Evolutionary conservation across 345 rosid genomes (phyloP).

Genomic region (Eucalyptus sp.): DNA sequence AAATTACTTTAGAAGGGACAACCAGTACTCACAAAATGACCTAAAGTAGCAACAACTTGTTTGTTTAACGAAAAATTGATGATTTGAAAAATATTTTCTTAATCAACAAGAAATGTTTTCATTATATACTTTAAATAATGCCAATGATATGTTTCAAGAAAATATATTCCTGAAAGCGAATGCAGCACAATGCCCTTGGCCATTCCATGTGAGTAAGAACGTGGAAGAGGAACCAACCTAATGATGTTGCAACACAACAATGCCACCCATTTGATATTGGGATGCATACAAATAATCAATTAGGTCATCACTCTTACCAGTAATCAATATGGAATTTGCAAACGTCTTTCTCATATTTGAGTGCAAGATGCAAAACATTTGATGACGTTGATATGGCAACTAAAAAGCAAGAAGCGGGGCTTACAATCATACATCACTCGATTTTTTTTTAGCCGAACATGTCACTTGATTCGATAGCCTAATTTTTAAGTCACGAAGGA

Average conservation of each 20-base stretch:
- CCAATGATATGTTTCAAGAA: no score
- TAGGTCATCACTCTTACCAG: not conserved
- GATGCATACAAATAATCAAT: slow-evolving; percentile 46
- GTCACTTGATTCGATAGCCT: not conserved
- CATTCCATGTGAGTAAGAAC: not conserved
- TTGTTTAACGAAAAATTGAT: fast-evolving
- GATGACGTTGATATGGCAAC: not conserved
- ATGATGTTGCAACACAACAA: no score
- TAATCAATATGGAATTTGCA: not conserved
- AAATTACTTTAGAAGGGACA: not conserved
- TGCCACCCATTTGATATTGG: slow-evolving; percentile 20
- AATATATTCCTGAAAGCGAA: fast-evolving
- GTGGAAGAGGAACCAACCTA: fast-evolving
- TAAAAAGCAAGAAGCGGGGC: not conserved
- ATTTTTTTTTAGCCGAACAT: not conserved
- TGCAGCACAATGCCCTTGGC: no score
- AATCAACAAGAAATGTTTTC: fast-evolving
- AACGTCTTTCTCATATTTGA: not conserved
- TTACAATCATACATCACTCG: not conserved
- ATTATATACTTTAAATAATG: no score
- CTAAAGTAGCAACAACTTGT: fast-evolving
- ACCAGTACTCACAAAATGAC: not conserved
- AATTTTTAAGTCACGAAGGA: not conserved
- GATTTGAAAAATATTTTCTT: no score
- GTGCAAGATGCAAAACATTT: not conserved